phyloP scores from a whole-genome alignment of 805 yeast genomes.

The Metschnikowia gelsemii region DNA sequence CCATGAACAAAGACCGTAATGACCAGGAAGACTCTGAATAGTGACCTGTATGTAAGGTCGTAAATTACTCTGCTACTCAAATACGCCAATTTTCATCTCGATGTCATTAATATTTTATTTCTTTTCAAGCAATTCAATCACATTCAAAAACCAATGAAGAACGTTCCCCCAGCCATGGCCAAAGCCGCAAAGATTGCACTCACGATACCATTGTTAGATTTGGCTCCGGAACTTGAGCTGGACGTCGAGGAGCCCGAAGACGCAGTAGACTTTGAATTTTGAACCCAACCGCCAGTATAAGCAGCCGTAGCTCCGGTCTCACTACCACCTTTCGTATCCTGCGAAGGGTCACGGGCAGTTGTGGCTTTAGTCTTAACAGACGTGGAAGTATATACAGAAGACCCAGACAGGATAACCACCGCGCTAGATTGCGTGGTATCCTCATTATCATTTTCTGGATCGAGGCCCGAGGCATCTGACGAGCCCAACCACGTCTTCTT shows the following conservation, averaged over 20 bases:
- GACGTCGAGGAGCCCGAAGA: constrained; percentile 7
- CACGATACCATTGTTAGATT: constrained; percentile 4
- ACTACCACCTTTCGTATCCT: constrained; percentile 15
- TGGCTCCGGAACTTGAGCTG: constrained; percentile 3
- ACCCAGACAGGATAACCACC: constrained; percentile 20
- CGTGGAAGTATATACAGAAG: constrained; percentile 20
- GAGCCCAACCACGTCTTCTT: constrained; percentile 59
- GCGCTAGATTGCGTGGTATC: constrained; percentile 14
- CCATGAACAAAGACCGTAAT: too few relatives aligned
- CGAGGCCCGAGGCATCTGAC: constrained; percentile 63
- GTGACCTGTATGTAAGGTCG: too few relatives aligned
- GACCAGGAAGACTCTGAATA: too few relatives aligned
- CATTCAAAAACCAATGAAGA: constrained; percentile 5
- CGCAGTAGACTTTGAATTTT: constrained; percentile 23
- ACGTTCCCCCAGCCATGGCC: constrained; percentile 9
- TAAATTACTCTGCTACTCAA: too few relatives aligned
- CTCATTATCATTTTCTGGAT: constrained; percentile 44
- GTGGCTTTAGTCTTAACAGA: constrained; percentile 15
- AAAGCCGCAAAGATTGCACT: constrained; percentile 11
- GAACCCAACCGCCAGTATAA: constrained; percentile 41
- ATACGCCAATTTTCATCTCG: background rate
- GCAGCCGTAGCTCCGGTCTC: constrained; percentile 16
- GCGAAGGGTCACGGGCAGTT: constrained; percentile 13
- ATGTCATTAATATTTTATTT: background rate
- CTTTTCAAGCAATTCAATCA: background rate